phyloP scores from a whole-genome alignment of 2,329 filamentous ascomycete genomes.

The Arthrobotrys musiformis region DNA sequence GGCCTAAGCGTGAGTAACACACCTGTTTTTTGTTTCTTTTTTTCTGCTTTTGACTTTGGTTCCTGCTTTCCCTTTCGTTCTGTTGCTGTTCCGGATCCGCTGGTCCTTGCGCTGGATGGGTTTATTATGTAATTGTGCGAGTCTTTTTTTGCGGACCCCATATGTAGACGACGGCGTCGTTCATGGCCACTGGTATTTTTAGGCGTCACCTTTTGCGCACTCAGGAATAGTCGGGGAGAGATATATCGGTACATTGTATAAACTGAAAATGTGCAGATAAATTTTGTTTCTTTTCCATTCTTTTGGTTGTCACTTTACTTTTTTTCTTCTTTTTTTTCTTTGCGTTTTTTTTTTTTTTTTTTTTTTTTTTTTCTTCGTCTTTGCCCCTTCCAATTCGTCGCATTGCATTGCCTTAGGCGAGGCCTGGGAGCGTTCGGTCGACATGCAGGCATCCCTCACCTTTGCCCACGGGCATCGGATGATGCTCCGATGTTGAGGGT shows the following conservation, averaged over 20 bases:
- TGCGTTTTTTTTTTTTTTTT: conserved; percentile 17
- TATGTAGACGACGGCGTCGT: not conserved
- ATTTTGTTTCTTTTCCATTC: too few species aligned
- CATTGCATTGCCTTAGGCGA: conserved; percentile 55
- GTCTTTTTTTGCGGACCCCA: conserved; percentile 6
- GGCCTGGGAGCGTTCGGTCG: conserved; percentile 51
- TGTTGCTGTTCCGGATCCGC: conserved; percentile 50
- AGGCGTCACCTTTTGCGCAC: conserved; percentile 46
- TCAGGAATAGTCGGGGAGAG: too few species aligned
- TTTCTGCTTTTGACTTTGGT: too few species aligned
- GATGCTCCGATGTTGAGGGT: conserved; percentile 55
- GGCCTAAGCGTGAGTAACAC: conserved; percentile 49
- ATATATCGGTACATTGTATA: too few species aligned
- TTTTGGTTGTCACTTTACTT: too few species aligned
- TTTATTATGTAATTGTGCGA: conserved; percentile 31
- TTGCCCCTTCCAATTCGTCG: conserved; percentile 50
- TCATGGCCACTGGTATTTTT: too few species aligned
- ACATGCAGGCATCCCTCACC: conserved; percentile 47
- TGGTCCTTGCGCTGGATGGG: conserved; percentile 45
- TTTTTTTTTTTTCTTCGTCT: conserved; percentile 30
- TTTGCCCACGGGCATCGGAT: conserved; percentile 55
- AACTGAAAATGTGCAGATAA: conserved; percentile 26
- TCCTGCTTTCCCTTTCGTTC: conserved; percentile 55
- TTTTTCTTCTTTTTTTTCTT: not conserved
- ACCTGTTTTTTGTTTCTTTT: conserved; percentile 8